Evolutionary conservation across 2,329 filamentous ascomycete genomes (phyloP), one percentile per base, ranked within the genome.

Genomic region (Colletotrichum simmondsii): DNA sequence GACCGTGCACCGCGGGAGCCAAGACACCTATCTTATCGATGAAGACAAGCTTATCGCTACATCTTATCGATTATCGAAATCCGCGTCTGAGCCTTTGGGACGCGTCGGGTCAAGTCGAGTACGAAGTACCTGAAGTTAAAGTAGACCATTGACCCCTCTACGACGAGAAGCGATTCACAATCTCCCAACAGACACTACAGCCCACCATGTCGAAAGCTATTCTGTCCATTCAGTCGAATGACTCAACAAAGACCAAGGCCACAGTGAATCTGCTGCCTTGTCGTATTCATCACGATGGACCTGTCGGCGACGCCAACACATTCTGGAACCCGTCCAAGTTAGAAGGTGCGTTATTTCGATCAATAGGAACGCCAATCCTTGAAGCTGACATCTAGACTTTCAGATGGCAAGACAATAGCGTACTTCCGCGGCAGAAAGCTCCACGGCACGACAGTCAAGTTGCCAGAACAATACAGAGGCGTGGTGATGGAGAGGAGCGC

Each of bases 391-490:
- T 19, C 24, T 10, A 1, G 26, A 49, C 30, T 1, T 6, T 0
- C 57, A 92, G 90, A 89, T 78, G 84, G 83, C 11, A 85, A 83
- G 2, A 85, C 85, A 52, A 89, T 87, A 2, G 87, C 92, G 4
- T 93, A 95, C 79, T 93, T 97, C 75, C 92, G 95, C 74, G 95
- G 95, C 42, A 91, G 95, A 61, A 95, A 93, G 79, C 87, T 98
- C 1, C 87, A 91, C 58, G 95, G 94, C 54, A 92, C 90, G 74
- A 79, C 85, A 1, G 81, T 97, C 3, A 85, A 86, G 4, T 80
- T 98, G 0, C 95, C 95, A 0, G 83, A 90, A n/a, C 89, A 90
- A 3, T 97, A 95, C 80, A 86, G 89, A 75, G 93, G 93, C 11
- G 81, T 93, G 1, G 84, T 95, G 1, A 86, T 89, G 46, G 85